Base-by-base conservation (phyloP, 352 stramenopile species). In the Halophytophthora polymorphica region DNA sequence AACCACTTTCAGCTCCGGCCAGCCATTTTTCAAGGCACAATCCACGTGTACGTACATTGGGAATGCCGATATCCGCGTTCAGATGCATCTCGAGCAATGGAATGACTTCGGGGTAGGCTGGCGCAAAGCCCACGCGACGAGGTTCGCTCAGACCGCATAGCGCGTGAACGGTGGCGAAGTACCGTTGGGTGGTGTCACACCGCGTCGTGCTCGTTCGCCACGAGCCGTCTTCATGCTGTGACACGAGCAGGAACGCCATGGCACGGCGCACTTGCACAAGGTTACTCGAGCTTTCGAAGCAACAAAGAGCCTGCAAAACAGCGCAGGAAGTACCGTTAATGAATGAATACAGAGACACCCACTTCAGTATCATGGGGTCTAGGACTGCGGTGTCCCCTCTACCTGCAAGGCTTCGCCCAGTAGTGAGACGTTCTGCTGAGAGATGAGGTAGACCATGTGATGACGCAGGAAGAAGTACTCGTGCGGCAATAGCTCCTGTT, bases 401-500 rank as follows among this genome's bases (percentile, higher is more conserved):
- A 94, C 84, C 55, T 80, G 64, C 25, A 92, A 56, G 8, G 78
- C 86, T 48, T 92, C 84, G 19, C 69, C 69, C 2, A 96, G 56
- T 19, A 90, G 58, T n/a, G 76, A 50, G 2, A 82, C 53, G 55
- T 96, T 83, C 53, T 93, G 80, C 17, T 82, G 83, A 17, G 81
- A 67, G 40, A 96, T 64, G 13, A 90, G 76, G 47, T 82, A 70
- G 18, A 88, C 71, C 36, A 96, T 66, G 47, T 96, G 83, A 55
- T 95, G 77, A 5, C 74, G 78, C 22, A 97, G 63, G 48, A 95
- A 96, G n/a, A 83, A 85, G 46, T 95, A 96, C 62, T 97, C 89
- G 58, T 96, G 86, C 15, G 87, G 84, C 36, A 97, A 71, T 37
- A 96, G 69, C 18, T 96, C 79, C 77, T 91, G 36, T 50, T 25